These are phyloP conservation scores for Neonectria magnoliae DNA, from an alignment of 2,329 filamentous ascomycete species.

Conservation along the genomic window DNA sequence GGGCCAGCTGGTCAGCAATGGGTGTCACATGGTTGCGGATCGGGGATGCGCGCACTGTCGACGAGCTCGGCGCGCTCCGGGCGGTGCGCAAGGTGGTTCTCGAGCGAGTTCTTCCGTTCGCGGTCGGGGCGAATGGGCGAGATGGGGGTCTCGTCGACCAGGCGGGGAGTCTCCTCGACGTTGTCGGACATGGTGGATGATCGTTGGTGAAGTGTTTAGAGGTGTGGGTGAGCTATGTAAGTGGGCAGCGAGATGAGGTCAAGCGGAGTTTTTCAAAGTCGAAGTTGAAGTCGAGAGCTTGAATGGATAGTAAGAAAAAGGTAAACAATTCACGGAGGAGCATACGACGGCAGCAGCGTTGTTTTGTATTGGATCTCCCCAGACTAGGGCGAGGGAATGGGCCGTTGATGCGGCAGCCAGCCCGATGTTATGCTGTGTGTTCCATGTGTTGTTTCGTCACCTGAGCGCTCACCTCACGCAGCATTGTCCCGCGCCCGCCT, in stretches of 20 bases:
- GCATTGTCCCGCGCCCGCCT: constrained; percentile 23
- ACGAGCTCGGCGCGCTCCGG: constrained; percentile 81
- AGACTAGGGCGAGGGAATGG: constrained; percentile 39
- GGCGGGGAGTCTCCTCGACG: constrained; percentile 33
- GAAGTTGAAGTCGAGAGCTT: background rate
- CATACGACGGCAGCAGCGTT: constrained; percentile 29
- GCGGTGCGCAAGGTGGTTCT: constrained; percentile 77
- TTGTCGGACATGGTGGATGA: constrained; percentile 44
- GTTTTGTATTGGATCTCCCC: constrained; percentile 41
- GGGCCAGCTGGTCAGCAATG: constrained; percentile 34
- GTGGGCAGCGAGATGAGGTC: constrained; percentile 9
- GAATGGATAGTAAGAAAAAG: constrained; percentile 12
- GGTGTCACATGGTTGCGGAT: constrained; percentile 44
- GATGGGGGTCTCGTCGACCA: constrained; percentile 63
- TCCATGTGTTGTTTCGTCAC: constrained; percentile 35
- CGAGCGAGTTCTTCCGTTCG: constrained; percentile 73
- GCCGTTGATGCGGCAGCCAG: constrained; percentile 43
- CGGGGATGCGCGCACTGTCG: constrained; percentile 69
- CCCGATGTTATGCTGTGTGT: constrained; percentile 35
- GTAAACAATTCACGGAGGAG: constrained; percentile 22
- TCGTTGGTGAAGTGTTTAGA: constrained; percentile 7
- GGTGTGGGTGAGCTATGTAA: constrained; percentile 1
- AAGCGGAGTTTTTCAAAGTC: background rate
- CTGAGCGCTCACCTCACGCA: constrained; percentile 27
- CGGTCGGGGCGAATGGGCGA: constrained; percentile 63